Base-by-base conservation (phyloP, 331 rosid species). In the Rosa hybrid region DNA sequence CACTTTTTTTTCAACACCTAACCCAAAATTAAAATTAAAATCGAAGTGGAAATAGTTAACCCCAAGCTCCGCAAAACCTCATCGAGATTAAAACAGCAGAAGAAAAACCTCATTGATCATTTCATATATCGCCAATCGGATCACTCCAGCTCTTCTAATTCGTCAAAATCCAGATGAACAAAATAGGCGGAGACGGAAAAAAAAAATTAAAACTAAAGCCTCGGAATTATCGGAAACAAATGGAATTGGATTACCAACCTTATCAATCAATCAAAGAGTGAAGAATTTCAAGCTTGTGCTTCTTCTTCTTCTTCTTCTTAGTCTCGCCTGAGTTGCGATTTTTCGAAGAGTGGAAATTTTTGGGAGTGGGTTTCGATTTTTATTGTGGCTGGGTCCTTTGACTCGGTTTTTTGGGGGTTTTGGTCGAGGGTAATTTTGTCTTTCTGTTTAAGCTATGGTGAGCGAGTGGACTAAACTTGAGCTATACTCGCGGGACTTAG, bases 311-410 rank as follows among this genome's bases (percentile, higher is more conserved):
- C 76, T 81, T 23, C 74, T 27, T 70, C 84, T 71, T 16, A 60
- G 76, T 70, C 82, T 62, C 77, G 83, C 88, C 82, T 89, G 85
- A 86, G 81, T 81, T 53, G 39, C 39, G 39, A 34, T 34, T 85
- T 56, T 27, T 41, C 21, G 34, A n/a, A 72, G 87, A 81, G 86
- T 68, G 82, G 73, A 83, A 85, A 53, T 18, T 18, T 77, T 71
- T 7, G 68, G 89, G 75, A 65, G 75, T 76, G 86, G 88, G 72
- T 71, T 83, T 84, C 89, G 89, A 83, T 86, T 86, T 45, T 84
- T 87, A 71, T 83, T 82, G 87, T 78, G 83, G 81, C 21, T 12
- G 27, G 76, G 86, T 86, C 86, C 87, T 87, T 88, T 91, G 97
- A 93, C 97, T 90, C 89, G 83, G 86, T 82, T 75, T 81, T 82